A percentile compares a stretch with the other conserved stretches of the same genome.
Evolutionary conservation across 2,329 filamentous ascomycete genomes (phyloP).

Genomic region (Aspergillus hortae): DNA sequence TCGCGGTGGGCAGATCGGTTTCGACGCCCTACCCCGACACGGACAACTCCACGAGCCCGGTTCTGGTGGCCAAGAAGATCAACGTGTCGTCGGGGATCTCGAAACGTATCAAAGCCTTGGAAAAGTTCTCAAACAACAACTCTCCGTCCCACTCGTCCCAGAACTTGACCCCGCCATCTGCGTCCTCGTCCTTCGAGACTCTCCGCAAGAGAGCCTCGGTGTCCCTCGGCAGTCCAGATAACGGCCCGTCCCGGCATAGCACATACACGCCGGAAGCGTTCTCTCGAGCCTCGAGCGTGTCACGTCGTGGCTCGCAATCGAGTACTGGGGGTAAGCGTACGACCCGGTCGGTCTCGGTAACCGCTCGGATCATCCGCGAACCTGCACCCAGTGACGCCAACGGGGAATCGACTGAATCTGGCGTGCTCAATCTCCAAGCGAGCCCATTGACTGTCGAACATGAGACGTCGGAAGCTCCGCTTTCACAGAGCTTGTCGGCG

Average conservation of each 20-base stretch:
- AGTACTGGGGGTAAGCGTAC: slow-evolving; percentile 20
- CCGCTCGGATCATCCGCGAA: slow-evolving; percentile 74
- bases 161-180: slow-evolving; percentile 49
- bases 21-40: slow-evolving; percentile 34
- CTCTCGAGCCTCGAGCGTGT: slow-evolving; percentile 30
- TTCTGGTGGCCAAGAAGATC: slow-evolving; percentile 65
- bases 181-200: slow-evolving; percentile 58
- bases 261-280: slow-evolving; percentile 26
- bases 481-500: slow-evolving; percentile 13
- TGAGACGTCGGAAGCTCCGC: slow-evolving; percentile 46
- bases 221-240: slow-evolving; percentile 27
- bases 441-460: slow-evolving; percentile 63
- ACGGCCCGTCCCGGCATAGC: slow-evolving; percentile 22
- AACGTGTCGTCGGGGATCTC: slow-evolving; percentile 89
- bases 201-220: slow-evolving; percentile 42
- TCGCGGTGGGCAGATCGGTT: slow-evolving; percentile 34
- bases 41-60: slow-evolving; percentile 32
- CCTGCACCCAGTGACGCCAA: slow-evolving; percentile 33
- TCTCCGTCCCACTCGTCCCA: slow-evolving; percentile 25
- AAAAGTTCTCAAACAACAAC: slow-evolving; percentile 66
- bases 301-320: slow-evolving; percentile 26
- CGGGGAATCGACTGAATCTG: slow-evolving; percentile 26
- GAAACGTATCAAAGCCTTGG: slow-evolving; percentile 87
- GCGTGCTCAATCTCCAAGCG: slow-evolving; percentile 47
- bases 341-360: slow-evolving; percentile 81